Evolutionary conservation across 495 filamentous ascomycete genomes (phyloP).

Genomic region (Tetracladium setigerum): DNA sequence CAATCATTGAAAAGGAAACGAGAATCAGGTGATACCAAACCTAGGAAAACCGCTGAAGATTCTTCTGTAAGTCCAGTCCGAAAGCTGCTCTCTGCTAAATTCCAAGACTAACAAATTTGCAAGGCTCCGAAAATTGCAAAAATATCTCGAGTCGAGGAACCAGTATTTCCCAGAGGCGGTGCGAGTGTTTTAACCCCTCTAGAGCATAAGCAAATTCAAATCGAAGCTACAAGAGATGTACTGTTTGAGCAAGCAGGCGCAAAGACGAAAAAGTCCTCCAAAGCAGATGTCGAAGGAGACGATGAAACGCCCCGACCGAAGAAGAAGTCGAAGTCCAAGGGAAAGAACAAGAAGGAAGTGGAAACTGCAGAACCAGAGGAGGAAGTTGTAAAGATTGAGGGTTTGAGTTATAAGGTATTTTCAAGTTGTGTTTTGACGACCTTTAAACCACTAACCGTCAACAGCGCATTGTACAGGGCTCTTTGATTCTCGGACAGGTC

Average conservation of each 20-base stretch:
- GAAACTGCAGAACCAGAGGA: conserved; percentile 37
- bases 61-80: too few species aligned
- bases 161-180: conserved; percentile 86
- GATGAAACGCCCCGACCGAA: conserved; percentile 35
- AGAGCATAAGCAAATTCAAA: conserved; percentile 93
- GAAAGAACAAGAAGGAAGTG: conserved; percentile 41
- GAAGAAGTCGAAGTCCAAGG: conserved; percentile 48
- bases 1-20: conserved; percentile 14
- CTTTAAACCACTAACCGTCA: conserved; percentile 29
- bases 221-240: conserved; percentile 86
- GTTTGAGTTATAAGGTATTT: conserved; percentile 78
- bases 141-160: conserved; percentile 51
- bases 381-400: conserved; percentile 65
- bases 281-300: conserved; percentile 29
- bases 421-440: conserved; percentile 16
- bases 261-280: conserved; percentile 10
- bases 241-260: conserved; percentile 76
- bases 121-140: conserved; percentile 13
- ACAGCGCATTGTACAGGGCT: conserved; percentile 73
- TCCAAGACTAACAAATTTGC: too few species aligned
- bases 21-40: conserved; percentile 3
- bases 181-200: conserved; percentile 85
- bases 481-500: conserved; percentile 79
- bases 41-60: background rate
- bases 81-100: too few species aligned